Base-by-base conservation (phyloP, 163 green algal genomes). In the Chlamydomonas reinhardtii region DNA sequence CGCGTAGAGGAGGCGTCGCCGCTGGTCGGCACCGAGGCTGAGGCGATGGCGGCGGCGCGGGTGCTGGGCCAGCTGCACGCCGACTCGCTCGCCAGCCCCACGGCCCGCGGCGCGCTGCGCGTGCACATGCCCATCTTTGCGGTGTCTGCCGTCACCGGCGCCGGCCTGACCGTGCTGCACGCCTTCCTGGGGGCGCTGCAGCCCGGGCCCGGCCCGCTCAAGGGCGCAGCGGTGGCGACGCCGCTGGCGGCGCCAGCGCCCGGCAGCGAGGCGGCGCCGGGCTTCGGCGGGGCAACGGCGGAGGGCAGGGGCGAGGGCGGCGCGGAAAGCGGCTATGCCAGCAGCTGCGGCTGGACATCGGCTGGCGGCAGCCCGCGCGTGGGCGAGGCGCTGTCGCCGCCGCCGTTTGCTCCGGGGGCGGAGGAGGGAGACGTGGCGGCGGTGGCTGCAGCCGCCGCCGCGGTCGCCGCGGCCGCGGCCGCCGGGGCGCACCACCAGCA, bases 91-190 rank as follows among this genome's bases (percentile, higher is more conserved):
- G 72, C 82, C 37, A 27, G 61, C 14, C 31, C 82, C n/a, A 59
- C 71, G 9, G 82, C 82, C 3, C 71, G 82, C 61, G 48, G 48
- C 72, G 62, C 66, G 34, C 71, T 87, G 72, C 59, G 72, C 11
- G 54, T 90, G 20, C 73, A 85, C 5, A 90, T 96, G 25, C 95
- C 95, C 29, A 86, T 98, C 39, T 96, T 98, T 74, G 56, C 76
- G 15, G 89, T 95, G 12, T 97, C 94, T 0, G 87, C 87, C 3
- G 93, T 97, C 4, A 95, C 91, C 0, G 95, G 95, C 59, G 29
- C 69, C 4, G 94, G 95, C 35, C 77, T 98, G 64, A 56, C 90
- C 6, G 70, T 94, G 59, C 90, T 98, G 76, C 96, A 98, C 82
- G 83, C 89, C 25, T 97, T 98, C 82, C 91, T 98, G 16, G 62